phyloP scores from a whole-genome alignment of 1,284 basidiomycete genomes.

The Trichosporon inkin region DNA sequence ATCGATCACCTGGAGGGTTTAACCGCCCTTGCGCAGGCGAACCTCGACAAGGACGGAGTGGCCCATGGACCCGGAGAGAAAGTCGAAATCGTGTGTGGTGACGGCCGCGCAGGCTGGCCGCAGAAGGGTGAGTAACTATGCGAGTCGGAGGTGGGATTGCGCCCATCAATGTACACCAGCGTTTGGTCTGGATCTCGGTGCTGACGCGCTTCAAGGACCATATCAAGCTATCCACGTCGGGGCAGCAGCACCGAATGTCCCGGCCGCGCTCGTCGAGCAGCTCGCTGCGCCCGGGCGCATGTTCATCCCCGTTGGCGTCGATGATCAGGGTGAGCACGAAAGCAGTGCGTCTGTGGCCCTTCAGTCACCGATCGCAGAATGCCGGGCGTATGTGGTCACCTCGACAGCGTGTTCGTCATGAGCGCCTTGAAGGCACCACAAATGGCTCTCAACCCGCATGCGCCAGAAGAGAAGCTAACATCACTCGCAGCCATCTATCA shows the following conservation, averaged over 20 bases:
- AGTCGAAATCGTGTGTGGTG: constrained; percentile 61
- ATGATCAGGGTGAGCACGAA: constrained; percentile 40
- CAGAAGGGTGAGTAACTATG: not conserved
- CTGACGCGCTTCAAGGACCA: constrained; percentile 55
- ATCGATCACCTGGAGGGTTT: constrained; percentile 86
- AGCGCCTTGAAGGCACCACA: not conserved
- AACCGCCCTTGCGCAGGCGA: constrained; percentile 64
- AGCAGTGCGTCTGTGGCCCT: not conserved
- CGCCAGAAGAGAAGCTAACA: too few species aligned
- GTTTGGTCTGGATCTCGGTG: not conserved
- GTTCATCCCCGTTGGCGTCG: constrained; percentile 84
- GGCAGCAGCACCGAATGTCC: constrained; percentile 77
- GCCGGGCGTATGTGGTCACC: too few species aligned
- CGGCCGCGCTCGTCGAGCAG: constrained; percentile 69
- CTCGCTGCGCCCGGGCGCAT: constrained; percentile 80
- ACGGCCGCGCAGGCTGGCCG: constrained; percentile 67
- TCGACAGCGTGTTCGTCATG: too few species aligned
- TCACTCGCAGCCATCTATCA: constrained; percentile 61
- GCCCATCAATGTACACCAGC: constrained; percentile 16
- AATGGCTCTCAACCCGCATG: not conserved
- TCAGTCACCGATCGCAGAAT: too few species aligned
- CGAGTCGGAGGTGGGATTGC: too few species aligned
- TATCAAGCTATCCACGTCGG: constrained; percentile 93
- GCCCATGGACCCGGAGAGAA: constrained; percentile 3
- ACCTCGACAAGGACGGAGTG: constrained; percentile 65